Evolutionary conservation across 768 basidiomycete species (phyloP).

Genomic region (Phanerochaete sordida): DNA sequence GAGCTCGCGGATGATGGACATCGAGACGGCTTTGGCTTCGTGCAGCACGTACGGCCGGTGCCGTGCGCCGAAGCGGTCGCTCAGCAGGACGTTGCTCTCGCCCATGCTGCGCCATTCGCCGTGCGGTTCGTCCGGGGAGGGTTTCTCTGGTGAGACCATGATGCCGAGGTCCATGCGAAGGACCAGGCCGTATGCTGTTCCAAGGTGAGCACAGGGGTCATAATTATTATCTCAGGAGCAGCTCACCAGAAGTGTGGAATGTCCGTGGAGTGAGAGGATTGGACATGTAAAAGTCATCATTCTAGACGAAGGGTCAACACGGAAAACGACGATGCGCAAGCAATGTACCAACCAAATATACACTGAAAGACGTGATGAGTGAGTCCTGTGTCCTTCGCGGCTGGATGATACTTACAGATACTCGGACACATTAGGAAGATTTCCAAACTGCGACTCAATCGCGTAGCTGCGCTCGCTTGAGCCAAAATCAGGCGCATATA

Average conservation of each 20-base stretch:
- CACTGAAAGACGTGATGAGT: slow-evolving; percentile 9
- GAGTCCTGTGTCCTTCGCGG: background rate
- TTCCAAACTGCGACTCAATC: slow-evolving; percentile 32
- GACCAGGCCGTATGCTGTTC: slow-evolving; percentile 32
- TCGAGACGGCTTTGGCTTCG: slow-evolving; percentile 33
- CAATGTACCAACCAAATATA: slow-evolving; percentile 21
- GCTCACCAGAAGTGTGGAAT: slow-evolving; percentile 29
- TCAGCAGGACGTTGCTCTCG: slow-evolving; percentile 32
- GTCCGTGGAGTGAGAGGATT: slow-evolving; percentile 25
- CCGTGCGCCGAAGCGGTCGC: slow-evolving; percentile 36
- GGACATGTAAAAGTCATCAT: slow-evolving; percentile 40
- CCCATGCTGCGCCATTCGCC: slow-evolving; percentile 39
- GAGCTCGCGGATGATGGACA: slow-evolving; percentile 32
- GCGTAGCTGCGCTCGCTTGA: slow-evolving; percentile 24
- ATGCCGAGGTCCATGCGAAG: slow-evolving; percentile 33
- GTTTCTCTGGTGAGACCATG: slow-evolving; percentile 23
- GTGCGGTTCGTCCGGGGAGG: slow-evolving; percentile 16
- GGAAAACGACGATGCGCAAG: background rate
- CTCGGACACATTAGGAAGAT: slow-evolving; percentile 28
- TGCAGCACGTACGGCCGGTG: slow-evolving; percentile 38
- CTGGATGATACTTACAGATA: slow-evolving; percentile 23
- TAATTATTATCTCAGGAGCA: background rate
- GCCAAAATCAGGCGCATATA: background rate
- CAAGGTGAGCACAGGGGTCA: background rate
- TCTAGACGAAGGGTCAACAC: slow-evolving; percentile 18